These are phyloP conservation scores for Fusarium nisikadoi DNA, from an alignment of 2,329 filamentous ascomycete species.

Conservation along the genomic window DNA sequence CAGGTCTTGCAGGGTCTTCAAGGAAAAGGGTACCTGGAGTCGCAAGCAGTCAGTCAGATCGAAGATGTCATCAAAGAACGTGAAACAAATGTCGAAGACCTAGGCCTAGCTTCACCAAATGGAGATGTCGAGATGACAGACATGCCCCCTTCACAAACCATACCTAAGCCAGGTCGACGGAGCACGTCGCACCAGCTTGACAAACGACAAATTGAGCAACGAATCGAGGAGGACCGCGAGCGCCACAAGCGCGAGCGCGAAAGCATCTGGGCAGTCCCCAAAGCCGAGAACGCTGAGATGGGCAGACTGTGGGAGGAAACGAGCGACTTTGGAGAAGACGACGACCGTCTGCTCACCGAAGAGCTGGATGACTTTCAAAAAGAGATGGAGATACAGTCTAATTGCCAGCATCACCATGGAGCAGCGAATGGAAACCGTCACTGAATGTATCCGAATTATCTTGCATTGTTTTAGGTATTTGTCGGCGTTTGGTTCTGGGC, in stretches of 20 bases:
- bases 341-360: conserved; percentile 79
- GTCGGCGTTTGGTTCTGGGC: conserved; percentile 45
- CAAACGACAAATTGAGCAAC: conserved; percentile 90
- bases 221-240: conserved; percentile 96
- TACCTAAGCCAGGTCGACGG: conserved; percentile 50
- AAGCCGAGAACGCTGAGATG: conserved; percentile 73
- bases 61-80: conserved; percentile 85
- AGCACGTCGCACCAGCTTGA: conserved; percentile 65
- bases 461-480: conserved; percentile 17
- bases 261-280: conserved; percentile 89
- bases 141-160: conserved; percentile 55
- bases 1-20: conserved; percentile 77
- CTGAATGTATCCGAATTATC: conserved; percentile 22
- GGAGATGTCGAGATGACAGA: conserved; percentile 55
- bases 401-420: conserved; percentile 52
- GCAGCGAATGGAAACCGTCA: conserved; percentile 47
- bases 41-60: conserved; percentile 80
- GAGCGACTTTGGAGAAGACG: conserved; percentile 88
- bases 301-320: conserved; percentile 86
- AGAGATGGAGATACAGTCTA: conserved; percentile 53
- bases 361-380: conserved; percentile 66
- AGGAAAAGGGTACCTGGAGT: conserved; percentile 76
- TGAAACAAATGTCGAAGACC: conserved; percentile 71
- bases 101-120: conserved; percentile 63
- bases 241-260: conserved; percentile 91